These are phyloP conservation scores for Malus hybrid DNA, from an alignment of 331 rosid species.

Conservation along the genomic window DNA sequence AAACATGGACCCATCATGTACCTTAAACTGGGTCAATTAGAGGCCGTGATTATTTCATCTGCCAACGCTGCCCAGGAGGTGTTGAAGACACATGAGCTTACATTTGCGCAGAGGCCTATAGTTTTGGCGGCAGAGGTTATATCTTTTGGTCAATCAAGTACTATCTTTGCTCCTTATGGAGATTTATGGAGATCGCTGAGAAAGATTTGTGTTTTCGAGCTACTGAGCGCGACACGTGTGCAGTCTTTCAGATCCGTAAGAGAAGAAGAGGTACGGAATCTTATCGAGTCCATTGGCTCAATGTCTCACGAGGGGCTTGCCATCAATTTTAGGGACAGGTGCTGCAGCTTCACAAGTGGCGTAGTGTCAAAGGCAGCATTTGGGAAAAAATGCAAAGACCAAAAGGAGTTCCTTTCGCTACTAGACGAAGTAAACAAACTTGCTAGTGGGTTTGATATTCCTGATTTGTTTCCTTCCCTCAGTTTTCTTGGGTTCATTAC, in stretches of 20 bases:
- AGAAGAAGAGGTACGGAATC: conserved; percentile 23
- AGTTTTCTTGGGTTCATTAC: neutral
- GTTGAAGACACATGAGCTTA: neutral
- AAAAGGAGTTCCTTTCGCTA: neutral
- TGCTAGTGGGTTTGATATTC: conserved; percentile 3
- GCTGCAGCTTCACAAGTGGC: neutral
- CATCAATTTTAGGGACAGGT: neutral
- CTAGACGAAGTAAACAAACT: neutral
- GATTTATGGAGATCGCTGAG: conserved; percentile 41
- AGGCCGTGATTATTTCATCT: neutral
- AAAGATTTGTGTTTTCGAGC: conserved; percentile 27
- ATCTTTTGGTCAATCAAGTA: neutral
- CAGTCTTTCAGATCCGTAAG: conserved; percentile 23
- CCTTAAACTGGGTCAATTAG: neutral
- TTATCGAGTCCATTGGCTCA: conserved; percentile 4
- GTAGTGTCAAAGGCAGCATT: conserved; percentile 9
- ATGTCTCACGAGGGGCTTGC: neutral
- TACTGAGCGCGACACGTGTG: conserved; percentile 22
- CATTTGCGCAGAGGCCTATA: neutral
- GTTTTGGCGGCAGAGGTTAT: neutral
- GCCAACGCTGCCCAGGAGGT: neutral
- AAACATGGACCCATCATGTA: neutral
- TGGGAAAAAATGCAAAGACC: conserved; percentile 11
- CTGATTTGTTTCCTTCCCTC: conserved; percentile 31
- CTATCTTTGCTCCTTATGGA: conserved; percentile 33